A percentile compares a stretch with the other conserved stretches of the same genome.
phyloP scores from a whole-genome alignment of 2,329 filamentous ascomycete genomes.

The Aspergillus eucalypticola region DNA sequence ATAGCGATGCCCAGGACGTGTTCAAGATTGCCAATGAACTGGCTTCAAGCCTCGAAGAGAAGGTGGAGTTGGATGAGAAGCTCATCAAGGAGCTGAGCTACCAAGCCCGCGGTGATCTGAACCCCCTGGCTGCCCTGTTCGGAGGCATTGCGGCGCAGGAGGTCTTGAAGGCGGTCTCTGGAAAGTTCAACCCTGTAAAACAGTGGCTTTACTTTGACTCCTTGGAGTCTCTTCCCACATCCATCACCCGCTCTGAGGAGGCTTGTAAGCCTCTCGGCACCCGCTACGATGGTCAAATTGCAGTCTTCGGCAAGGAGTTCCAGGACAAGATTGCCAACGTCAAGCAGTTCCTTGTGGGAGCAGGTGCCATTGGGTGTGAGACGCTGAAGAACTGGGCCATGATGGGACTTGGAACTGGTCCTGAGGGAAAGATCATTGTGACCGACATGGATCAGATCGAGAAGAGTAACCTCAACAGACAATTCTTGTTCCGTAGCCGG shows the following conservation, averaged over 20 bases:
- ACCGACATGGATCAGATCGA: conserved; percentile 99
- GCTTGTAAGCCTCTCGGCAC: conserved; percentile 81
- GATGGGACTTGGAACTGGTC: conserved; percentile 89
- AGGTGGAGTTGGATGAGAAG: conserved; percentile 86
- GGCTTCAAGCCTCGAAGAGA: conserved; percentile 65
- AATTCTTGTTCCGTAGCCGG: conserved; percentile 90
- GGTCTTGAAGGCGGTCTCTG: conserved; percentile 92
- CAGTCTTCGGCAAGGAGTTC: conserved; percentile 89
- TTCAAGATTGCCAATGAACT: conserved; percentile 74
- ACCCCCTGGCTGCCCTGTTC: conserved; percentile 91
- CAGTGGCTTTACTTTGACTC: conserved; percentile 99
- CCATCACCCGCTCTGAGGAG: conserved; percentile 74
- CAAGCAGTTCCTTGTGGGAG: conserved; percentile 91
- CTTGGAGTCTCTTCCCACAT: conserved; percentile 85
- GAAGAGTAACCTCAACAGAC: conserved; percentile 96
- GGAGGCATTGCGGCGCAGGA: conserved; percentile 93
- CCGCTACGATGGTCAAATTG: conserved; percentile 95
- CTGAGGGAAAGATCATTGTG: conserved; percentile 83
- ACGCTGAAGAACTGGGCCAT: conserved; percentile 99
- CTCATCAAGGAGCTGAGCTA: conserved; percentile 90
- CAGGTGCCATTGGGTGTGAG: conserved; percentile 95
- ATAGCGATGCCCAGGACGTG: conserved; percentile 77
- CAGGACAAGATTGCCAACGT: conserved; percentile 91
- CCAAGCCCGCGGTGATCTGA: conserved; percentile 88
- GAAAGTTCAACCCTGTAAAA: conserved; percentile 93